Base-by-base conservation (phyloP, 2,329 filamentous ascomycete species). In the Trichoderma asperellum region DNA sequence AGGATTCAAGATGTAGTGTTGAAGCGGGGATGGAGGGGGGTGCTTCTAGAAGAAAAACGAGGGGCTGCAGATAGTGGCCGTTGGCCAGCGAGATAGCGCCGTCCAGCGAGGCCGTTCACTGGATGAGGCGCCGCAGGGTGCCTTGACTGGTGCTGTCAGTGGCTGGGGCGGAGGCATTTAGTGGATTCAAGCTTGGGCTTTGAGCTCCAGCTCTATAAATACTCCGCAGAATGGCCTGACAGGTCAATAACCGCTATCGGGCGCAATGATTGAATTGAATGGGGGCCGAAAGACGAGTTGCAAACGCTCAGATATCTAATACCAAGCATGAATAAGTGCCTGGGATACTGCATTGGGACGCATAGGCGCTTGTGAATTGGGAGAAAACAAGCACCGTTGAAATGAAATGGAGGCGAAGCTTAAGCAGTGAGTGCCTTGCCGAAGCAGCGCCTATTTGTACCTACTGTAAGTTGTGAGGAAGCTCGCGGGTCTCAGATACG, bases 21-120 rank as follows among this genome's bases (percentile, higher is more conserved):
- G 40, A 37, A 43, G 55, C 40, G 65, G 34, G 27, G 56, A 52
- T 29, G 35, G 47, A 49, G 47, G 47, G 40, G 40, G 21, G 57
- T 43, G 57, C 24, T 43, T 29, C 6, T 34, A 65, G 62, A 16
- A n/a, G 40, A 52, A 18, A 14, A 21, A 4, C 5, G 58, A 37
- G 34, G 24, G 58, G 24, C 21, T 67, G 49, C 40, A 43, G 40
- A 43, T 43, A 67, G 63, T 27, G 55, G 63, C 18, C 32, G 37
- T 24, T 49, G 18, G 61, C 47, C 18, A 35, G 55, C 37, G 63
- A 12, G 63, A 66, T 66, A 35, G 63, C 63, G 63, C 63, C 37
- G 62, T 14, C 35, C 24, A 82, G 62, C n/a, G 40, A 24, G 82
- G 24, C 24, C 27, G 37, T 29, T 67, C 27, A 66, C 53, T 66